These are phyloP conservation scores for Epithemia pelagica DNA, from an alignment of 108 stramenopile genomes.

Conservation along the genomic window DNA sequence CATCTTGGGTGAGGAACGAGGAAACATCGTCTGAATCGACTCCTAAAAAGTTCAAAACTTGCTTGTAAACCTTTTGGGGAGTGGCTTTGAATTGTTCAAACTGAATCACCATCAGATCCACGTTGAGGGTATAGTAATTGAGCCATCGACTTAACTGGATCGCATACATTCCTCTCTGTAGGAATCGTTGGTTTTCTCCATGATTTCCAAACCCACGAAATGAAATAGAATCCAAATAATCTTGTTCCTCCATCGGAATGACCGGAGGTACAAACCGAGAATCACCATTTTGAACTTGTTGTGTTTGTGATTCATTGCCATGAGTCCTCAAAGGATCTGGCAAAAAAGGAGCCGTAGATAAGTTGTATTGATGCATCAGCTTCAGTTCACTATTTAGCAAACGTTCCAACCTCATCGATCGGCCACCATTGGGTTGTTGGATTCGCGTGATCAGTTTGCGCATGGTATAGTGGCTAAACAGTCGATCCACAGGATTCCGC, in stretches of 20 bases:
- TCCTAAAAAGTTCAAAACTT: not conserved
- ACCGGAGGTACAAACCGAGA: not conserved
- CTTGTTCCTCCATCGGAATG: not conserved
- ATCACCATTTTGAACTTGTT: not conserved
- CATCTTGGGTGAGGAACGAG: not conserved
- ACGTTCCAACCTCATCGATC: not conserved
- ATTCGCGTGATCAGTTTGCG: not conserved
- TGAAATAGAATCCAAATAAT: not conserved
- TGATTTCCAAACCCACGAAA: not conserved
- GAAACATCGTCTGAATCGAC: not conserved
- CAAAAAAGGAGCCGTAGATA: not conserved
- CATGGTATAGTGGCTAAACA: slow-evolving; percentile 86
- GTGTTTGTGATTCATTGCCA: not conserved
- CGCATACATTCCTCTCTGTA: slow-evolving; percentile 1
- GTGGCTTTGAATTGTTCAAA: not conserved
- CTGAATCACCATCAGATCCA: not conserved
- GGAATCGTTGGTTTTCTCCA: not conserved
- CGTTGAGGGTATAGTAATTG: slow-evolving; percentile 1
- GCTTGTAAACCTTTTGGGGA: not conserved
- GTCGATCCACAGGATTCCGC: slow-evolving; percentile 87
- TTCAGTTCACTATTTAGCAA: not conserved
- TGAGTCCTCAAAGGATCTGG: not conserved
- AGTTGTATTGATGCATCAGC: not conserved
- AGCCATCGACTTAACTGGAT: not conserved
- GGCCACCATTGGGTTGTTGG: not conserved